Conservation (phyloP, 1,284 basidiomycete genomes). For the Tremellales sp. region DNA sequence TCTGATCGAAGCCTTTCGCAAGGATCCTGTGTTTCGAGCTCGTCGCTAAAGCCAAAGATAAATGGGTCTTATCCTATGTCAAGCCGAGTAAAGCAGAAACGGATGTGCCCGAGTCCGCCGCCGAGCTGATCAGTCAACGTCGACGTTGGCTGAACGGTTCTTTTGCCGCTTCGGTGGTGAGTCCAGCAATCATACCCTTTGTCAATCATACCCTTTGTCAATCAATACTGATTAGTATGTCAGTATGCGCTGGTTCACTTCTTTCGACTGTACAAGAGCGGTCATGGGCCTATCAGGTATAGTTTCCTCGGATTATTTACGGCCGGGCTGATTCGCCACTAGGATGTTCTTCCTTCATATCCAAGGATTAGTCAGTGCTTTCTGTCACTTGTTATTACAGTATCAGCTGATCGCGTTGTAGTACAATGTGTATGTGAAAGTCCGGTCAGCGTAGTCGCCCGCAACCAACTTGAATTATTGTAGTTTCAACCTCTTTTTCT, state of each 20-base stretch:
- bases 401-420: constrained; percentile 11
- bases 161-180: constrained; percentile 87
- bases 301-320: constrained; percentile 2
- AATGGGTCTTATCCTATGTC: constrained; percentile 90
- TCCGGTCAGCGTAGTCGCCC: neutral
- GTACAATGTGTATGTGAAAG: constrained; percentile 30
- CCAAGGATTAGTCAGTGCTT: constrained; percentile 69
- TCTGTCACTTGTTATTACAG: neutral
- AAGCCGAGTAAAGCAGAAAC: constrained; percentile 88
- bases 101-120: constrained; percentile 62
- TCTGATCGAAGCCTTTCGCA: neutral
- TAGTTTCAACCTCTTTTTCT: constrained; percentile 79
- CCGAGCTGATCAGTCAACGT: constrained; percentile 89
- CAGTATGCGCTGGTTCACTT: constrained; percentile 93
- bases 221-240: neutral
- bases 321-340: neutral
- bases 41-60: constrained; percentile 79
- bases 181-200: constrained; percentile 35
- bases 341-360: constrained; percentile 93
- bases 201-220: neutral
- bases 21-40: constrained; percentile 92
- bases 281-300: constrained; percentile 67
- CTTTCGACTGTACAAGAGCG: constrained; percentile 80
- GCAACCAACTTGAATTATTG: constrained; percentile 43
- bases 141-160: constrained; percentile 95